A percentile compares a stretch with the other conserved stretches of the same genome.
These are phyloP conservation scores for Fusarium globosum DNA, from an alignment of 2,329 filamentous ascomycete genomes.

Conservation along the genomic window DNA sequence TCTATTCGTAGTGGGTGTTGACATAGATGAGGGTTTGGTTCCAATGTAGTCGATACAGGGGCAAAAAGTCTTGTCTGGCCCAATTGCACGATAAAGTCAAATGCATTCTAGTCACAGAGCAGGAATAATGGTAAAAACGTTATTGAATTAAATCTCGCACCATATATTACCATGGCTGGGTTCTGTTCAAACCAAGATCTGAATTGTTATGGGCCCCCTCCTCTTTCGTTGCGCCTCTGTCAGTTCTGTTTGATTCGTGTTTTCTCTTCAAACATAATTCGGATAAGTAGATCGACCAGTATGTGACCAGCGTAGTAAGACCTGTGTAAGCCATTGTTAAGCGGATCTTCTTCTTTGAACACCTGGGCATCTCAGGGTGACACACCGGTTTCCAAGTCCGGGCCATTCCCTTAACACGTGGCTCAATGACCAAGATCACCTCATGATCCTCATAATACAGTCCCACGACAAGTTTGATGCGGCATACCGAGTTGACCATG, in stretches of 20 bases:
- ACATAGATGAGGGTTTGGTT: neutral
- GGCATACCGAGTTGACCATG: neutral
- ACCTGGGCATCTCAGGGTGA: neutral
- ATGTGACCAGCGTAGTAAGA: neutral
- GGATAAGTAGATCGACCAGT: neutral
- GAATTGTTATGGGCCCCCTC: neutral
- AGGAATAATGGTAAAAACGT: neutral
- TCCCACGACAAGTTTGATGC: neutral
- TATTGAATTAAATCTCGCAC: neutral
- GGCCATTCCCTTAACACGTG: neutral
- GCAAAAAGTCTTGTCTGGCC: neutral
- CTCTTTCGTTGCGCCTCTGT: neutral
- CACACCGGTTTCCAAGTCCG: neutral
- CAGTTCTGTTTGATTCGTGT: neutral
- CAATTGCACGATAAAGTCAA: neutral
- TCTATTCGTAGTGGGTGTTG: neutral
- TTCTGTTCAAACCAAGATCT: neutral
- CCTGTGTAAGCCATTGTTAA: neutral
- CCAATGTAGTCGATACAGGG: neutral
- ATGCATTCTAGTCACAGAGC: neutral
- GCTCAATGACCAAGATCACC: neutral
- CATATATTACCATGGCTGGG: neutral
- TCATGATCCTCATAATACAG: neutral
- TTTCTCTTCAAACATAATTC: neutral
- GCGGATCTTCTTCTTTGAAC: neutral